phyloP scores from a whole-genome alignment of 2,329 filamentous ascomycete species.

The Mycosphaerella arachidis region DNA sequence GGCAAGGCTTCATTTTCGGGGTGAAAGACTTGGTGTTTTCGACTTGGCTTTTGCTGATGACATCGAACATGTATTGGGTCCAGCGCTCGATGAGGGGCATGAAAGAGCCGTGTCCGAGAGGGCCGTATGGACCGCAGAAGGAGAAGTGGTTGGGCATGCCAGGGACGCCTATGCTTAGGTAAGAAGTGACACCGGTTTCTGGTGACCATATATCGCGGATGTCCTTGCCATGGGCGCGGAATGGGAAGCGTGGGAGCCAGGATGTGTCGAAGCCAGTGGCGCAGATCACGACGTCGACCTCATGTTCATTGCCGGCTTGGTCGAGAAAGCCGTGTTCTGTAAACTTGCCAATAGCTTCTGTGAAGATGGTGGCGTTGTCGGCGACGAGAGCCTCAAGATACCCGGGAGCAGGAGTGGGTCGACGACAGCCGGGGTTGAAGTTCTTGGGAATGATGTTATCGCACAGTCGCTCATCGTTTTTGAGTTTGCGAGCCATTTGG shows the following conservation, averaged over 20 bases:
- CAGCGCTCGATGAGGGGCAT: constrained; percentile 40
- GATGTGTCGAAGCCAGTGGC: constrained; percentile 38
- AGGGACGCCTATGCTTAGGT: constrained; percentile 40
- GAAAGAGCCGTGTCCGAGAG: constrained; percentile 39
- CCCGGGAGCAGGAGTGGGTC: constrained; percentile 40
- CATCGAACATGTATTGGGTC: constrained; percentile 38
- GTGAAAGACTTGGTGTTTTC: constrained; percentile 41
- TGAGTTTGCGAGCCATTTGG: constrained; percentile 41
- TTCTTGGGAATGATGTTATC: constrained; percentile 46
- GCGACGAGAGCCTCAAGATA: constrained; percentile 40
- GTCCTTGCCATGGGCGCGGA: constrained; percentile 27
- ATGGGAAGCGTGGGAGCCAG: constrained; percentile 33
- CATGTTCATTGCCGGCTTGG: constrained; percentile 28
- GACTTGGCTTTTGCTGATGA: constrained; percentile 39
- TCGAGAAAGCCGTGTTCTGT: constrained; percentile 32
- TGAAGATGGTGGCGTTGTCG: constrained; percentile 33
- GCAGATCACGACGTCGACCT: constrained; percentile 36
- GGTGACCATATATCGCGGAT: constrained; percentile 37
- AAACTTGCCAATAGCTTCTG: constrained; percentile 30
- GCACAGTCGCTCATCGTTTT: constrained; percentile 36
- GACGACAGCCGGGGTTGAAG: constrained; percentile 40
- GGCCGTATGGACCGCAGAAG: constrained; percentile 41
- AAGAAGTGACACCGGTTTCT: constrained; percentile 35
- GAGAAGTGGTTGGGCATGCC: constrained; percentile 43
- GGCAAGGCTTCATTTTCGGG: constrained; percentile 31